Evolutionary conservation across 345 rosid genomes (phyloP).

Genomic region (Arabis hirsuta): DNA sequence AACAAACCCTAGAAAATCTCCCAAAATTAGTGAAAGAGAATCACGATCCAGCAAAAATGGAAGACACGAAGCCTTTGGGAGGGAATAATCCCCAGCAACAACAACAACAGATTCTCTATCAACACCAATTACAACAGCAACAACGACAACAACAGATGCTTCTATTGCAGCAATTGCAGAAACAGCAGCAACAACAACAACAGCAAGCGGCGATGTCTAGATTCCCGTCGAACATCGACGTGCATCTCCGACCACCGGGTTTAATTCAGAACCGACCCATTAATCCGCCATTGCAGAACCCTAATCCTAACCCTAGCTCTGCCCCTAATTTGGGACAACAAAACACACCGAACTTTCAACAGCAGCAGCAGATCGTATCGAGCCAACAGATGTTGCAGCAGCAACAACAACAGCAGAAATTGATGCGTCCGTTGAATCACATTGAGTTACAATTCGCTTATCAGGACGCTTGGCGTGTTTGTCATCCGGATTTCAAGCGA

Average conservation of each 20-base stretch:
- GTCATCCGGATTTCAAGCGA: constrained; percentile 91
- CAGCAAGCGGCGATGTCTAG: constrained; percentile 88
- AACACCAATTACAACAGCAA: constrained; percentile 50
- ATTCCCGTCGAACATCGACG: constrained; percentile 94
- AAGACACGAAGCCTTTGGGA: constrained; percentile 40
- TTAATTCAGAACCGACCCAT: constrained; percentile 61
- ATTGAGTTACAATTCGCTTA: constrained; percentile 91
- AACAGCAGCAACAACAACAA: constrained; percentile 64
- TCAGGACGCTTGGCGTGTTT: constrained; percentile 97
- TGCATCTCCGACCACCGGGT: constrained; percentile 77
- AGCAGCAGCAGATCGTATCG: constrained; percentile 36
- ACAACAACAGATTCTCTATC: constrained; percentile 29
- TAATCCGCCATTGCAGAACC: constrained; percentile 51
- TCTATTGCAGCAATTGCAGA: constrained; percentile 51
- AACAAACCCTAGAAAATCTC: constrained; percentile 23
- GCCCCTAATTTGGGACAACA: constrained; percentile 47
- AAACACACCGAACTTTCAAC: constrained; percentile 44
- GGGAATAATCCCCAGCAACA: constrained; percentile 38
- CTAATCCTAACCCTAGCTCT: constrained; percentile 44
- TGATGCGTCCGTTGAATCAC: constrained; percentile 72
- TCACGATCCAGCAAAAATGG: constrained; percentile 24
- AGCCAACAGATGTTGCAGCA: constrained; percentile 45
- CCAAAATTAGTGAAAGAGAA: constrained; percentile 9
- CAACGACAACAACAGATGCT: constrained; percentile 49
- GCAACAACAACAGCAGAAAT: constrained; percentile 58